phyloP scores from a whole-genome alignment of 140 eudicot species.

The Flaveria floridana region DNA sequence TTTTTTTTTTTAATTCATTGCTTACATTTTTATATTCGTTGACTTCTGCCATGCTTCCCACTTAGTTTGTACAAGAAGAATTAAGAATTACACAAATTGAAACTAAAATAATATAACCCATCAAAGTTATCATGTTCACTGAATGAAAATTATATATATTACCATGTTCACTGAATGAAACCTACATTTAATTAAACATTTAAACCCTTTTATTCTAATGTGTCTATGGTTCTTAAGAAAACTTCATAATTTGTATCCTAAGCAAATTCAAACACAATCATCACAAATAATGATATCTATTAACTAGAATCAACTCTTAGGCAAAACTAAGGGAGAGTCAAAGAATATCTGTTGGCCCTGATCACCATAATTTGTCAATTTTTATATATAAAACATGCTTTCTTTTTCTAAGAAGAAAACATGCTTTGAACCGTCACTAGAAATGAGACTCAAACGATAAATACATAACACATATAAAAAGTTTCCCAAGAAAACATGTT shows the following conservation, averaged over 20 bases:
- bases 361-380: no score
- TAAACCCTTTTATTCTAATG: neutral
- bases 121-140: conserved; percentile 12
- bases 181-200: neutral
- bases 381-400: no score
- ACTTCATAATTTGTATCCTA: neutral
- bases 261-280: neutral
- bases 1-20: neutral
- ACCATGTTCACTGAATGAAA: conserved; percentile 9
- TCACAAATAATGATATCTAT: neutral
- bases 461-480: neutral
- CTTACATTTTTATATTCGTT: conserved; percentile 5
- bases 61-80: conserved; percentile 12
- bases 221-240: neutral
- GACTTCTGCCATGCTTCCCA: conserved; percentile 21
- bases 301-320: no score
- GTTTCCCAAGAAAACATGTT: conserved; percentile 2
- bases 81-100: conserved; percentile 5
- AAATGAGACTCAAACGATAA: no score
- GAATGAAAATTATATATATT: neutral
- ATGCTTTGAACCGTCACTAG: no score
- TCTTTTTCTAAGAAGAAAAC: no score
- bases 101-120: neutral
- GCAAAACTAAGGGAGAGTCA: no score
- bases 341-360: no score